phyloP scores from a whole-genome alignment of 176 grass and related monocot species.

The Oryza meyeriana region DNA sequence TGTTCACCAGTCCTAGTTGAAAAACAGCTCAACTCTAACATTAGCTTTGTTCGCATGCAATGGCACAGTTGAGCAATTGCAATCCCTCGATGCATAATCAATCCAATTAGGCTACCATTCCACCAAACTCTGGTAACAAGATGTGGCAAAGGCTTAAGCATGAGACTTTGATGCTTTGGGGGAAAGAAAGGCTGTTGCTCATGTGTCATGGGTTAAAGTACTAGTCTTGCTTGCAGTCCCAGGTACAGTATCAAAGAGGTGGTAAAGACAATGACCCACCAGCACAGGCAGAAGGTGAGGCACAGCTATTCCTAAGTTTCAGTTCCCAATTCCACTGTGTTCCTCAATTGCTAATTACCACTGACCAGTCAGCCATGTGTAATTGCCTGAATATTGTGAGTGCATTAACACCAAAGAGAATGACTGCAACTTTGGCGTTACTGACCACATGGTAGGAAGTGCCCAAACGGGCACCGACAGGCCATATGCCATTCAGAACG shows the following conservation, averaged over 20 bases:
- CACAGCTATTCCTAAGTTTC: background rate
- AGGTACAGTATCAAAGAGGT: conserved; percentile 34
- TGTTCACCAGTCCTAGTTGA: background rate
- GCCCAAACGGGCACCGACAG: conserved; percentile 47
- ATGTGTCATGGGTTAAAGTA: conserved; percentile 13
- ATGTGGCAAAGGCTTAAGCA: conserved; percentile 19
- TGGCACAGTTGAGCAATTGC: background rate
- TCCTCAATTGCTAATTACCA: background rate
- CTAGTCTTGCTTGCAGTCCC: conserved; percentile 38
- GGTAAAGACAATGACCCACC: conserved; percentile 30
- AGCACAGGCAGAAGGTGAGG: background rate
- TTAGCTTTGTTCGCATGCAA: background rate
- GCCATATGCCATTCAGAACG: conserved; percentile 25
- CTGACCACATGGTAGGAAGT: conserved; percentile 20
- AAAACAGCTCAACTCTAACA: background rate
- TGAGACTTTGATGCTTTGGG: background rate
- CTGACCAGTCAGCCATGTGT: background rate
- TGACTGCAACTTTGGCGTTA: background rate
- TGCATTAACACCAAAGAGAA: background rate
- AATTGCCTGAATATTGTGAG: background rate
- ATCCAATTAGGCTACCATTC: background rate
- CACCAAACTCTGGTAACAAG: conserved; percentile 16
- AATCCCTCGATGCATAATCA: background rate
- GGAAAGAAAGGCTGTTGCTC: conserved; percentile 26
- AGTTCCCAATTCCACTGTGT: background rate